Evolutionary conservation across 2,329 filamentous ascomycete species (phyloP).

Genomic region (Xylariales sp.): DNA sequence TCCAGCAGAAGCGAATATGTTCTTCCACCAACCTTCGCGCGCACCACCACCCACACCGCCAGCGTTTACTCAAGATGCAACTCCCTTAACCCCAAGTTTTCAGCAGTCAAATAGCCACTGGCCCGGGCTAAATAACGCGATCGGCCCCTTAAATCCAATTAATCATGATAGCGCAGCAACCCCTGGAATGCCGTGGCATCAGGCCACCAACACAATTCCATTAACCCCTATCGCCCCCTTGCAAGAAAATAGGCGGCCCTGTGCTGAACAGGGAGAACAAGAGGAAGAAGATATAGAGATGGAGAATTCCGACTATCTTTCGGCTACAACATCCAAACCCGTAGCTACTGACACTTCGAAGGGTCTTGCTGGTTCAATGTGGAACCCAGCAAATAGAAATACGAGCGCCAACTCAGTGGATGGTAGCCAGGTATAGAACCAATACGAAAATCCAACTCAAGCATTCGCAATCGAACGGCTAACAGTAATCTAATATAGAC

Average conservation of each 20-base stretch:
- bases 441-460: neutral
- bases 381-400: constrained; percentile 31
- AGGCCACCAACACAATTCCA: neutral
- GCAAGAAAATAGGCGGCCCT: neutral
- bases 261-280: neutral
- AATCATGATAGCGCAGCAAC: neutral
- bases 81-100: neutral
- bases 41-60: neutral
- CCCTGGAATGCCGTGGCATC: neutral
- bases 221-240: neutral
- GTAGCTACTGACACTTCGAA: neutral
- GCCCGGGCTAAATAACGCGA: too few relatives aligned
- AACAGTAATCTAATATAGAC: constrained; percentile 10
- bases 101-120: neutral
- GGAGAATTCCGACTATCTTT: neutral
- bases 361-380: constrained; percentile 32
- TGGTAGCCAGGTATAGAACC: constrained; percentile 12
- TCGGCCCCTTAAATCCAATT: neutral
- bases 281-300: constrained; percentile 23
- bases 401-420: neutral
- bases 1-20: constrained; percentile 6
- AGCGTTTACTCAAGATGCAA: neutral
- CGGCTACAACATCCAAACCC: neutral
- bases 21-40: constrained; percentile 10
- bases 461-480: neutral